Evolutionary conservation across 139 green algal species (phyloP).

Genomic region (Coelastrella sp.): DNA sequence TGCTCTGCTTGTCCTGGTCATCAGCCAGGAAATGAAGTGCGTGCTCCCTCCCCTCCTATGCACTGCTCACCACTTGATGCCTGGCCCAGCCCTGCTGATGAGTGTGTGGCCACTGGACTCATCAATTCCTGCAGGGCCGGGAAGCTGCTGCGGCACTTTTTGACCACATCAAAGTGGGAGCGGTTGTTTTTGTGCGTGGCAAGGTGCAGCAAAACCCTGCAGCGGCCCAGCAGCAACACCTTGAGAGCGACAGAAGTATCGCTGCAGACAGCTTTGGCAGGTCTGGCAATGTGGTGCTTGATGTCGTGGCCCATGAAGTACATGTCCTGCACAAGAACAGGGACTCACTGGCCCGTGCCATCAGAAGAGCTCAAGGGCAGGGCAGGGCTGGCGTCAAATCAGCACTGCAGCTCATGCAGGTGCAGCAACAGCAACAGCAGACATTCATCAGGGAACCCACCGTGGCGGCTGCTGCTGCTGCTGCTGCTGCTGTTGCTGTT

Average conservation of each 20-base stretch:
- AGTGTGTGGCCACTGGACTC: neutral
- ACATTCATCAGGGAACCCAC: neutral
- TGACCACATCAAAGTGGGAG: slow-evolving; percentile 40
- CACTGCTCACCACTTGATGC: neutral
- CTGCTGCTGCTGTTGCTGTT: neutral
- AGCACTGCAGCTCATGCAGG: slow-evolving; percentile 4
- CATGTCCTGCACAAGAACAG: slow-evolving; percentile 21
- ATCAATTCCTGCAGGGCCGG: slow-evolving; percentile 5
- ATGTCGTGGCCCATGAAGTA: slow-evolving; percentile 33
- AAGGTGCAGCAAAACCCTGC: slow-evolving; percentile 47
- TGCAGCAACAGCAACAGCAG: slow-evolving; percentile 23
- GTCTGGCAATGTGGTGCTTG: neutral
- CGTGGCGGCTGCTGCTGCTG: neutral
- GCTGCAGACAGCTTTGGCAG: neutral
- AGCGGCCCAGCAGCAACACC: neutral
- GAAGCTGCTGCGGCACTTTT: slow-evolving; percentile 1
- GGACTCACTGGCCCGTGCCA: neutral
- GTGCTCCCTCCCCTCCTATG: neutral
- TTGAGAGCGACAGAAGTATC: slow-evolving; percentile 3
- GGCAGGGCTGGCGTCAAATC: neutral
- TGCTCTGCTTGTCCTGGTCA: neutral
- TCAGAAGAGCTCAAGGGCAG: slow-evolving; percentile 1
- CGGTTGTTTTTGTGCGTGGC: slow-evolving; percentile 44
- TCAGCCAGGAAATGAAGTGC: neutral
- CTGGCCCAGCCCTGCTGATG: neutral